Evolutionary conservation across 371 early-diverging fungal species (phyloP), one percentile per base, ranked within the genome.

Genomic region (Saksenaea vasiformis): DNA sequence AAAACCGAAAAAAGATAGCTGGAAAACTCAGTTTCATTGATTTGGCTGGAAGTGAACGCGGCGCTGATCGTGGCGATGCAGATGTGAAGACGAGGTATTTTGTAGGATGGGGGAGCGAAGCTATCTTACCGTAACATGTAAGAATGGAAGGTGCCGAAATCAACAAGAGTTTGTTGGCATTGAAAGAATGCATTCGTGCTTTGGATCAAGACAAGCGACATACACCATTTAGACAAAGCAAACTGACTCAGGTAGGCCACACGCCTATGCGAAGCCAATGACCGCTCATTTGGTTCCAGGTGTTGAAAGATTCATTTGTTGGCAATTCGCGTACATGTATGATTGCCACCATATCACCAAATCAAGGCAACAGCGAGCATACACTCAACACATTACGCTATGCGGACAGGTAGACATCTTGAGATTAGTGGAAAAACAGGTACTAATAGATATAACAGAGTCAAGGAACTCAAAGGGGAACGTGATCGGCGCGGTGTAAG

Each of bases 81-180:
- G 92, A 96, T 79, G 80, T 87, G 44, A 90, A 94, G 74, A 97
- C 97, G 9, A 75, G 94, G 85, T 76, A 79, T 87, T 1, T 85
- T 86, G 7, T 41, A 37, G 15, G 10, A 36, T 39, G 19, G 17
- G 9, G 36, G n/a, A n/a, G 17, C 13, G 10, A 15, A 14, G 38
- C 7, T 7, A 47, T n/a, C 51, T 47, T 17, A 47, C 51, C 19
- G 22, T 47, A n/a, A 22, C 3, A 47, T 47, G 47, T n/a, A 59
- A 88, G 93, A 65, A 95, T 95, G 94, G 99, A 99, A 77, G 99
- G 98, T 10, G 93, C 98, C 3, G 98, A 98, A 77, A 99, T 99
- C 81, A 99, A 99, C 85, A 99, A 98, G 84, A 95, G 95, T 71
- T 79, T 99, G 59, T 78, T 99, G 56, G 99, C 98, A 1, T 77